These are phyloP conservation scores for Lactarius deliciosus DNA, from an alignment of 768 basidiomycete genomes.

Conservation along the genomic window DNA sequence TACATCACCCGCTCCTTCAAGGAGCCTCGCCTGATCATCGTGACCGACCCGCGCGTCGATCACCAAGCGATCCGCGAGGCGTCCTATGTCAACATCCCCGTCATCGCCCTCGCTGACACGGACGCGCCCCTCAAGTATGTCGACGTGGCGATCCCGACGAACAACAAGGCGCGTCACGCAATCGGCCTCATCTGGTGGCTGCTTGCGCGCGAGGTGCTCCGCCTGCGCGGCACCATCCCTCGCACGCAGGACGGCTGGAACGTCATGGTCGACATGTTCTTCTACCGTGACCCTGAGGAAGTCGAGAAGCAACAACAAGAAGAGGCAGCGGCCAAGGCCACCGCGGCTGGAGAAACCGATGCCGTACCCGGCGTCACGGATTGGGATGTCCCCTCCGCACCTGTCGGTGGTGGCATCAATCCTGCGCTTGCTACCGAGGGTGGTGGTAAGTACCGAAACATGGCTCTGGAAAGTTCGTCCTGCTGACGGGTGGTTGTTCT, in stretches of 20 bases:
- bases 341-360: conserved; percentile 55
- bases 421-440: conserved; percentile 68
- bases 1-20: conserved; percentile 99
- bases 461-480: not conserved
- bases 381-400: conserved; percentile 74
- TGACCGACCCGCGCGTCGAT: conserved; percentile 98
- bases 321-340: conserved; percentile 81
- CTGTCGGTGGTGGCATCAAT: conserved; percentile 71
- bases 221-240: conserved; percentile 91
- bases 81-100: conserved; percentile 99
- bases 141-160: conserved; percentile 97
- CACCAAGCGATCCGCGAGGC: conserved; percentile 99
- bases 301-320: conserved; percentile 97
- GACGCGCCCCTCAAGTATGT: conserved; percentile 97
- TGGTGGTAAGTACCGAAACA: conserved; percentile 49
- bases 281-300: conserved; percentile 99
- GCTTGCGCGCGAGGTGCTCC: conserved; percentile 94
- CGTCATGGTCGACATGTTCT: conserved; percentile 99
- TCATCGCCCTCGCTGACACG: conserved; percentile 98
- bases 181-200: conserved; percentile 99
- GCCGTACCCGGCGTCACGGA: conserved; percentile 53
- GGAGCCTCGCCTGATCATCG: conserved; percentile 97
- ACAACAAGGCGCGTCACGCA: conserved; percentile 98
- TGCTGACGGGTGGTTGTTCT: conserved; percentile 29
- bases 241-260: conserved; percentile 93